Percentiles rank a stretch among this genome's conserved stretches.
phyloP scores from a whole-genome alignment of 176 grass and related monocot genomes.

The Hordeum marinum region DNA sequence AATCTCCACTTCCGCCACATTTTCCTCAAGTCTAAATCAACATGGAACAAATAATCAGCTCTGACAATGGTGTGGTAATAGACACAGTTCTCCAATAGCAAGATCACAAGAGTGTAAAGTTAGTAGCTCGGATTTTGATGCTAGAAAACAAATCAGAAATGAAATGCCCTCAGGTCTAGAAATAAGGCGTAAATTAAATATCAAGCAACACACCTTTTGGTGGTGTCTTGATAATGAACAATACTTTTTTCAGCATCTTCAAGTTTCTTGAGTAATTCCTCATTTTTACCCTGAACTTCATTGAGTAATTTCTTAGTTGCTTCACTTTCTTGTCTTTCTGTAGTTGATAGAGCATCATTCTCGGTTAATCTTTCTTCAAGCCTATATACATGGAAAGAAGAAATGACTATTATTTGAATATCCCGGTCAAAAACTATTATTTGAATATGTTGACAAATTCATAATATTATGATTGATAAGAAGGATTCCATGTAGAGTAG shows the following conservation, averaged over 20 bases:
- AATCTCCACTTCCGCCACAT: slow-evolving; percentile 32
- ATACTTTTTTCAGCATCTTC: slow-evolving; percentile 51
- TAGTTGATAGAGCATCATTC: slow-evolving; percentile 53
- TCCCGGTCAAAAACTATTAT: not conserved
- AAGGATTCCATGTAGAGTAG: slow-evolving; percentile 8
- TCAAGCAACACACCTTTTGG: slow-evolving; percentile 48
- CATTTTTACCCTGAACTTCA: slow-evolving; percentile 51
- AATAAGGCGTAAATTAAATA: slow-evolving; percentile 5
- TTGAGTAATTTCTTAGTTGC: slow-evolving; percentile 49
- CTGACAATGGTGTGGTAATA: not conserved
- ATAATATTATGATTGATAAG: slow-evolving; percentile 6
- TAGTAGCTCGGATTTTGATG: slow-evolving; percentile 4
- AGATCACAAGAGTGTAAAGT: not conserved
- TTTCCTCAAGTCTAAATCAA: slow-evolving; percentile 59
- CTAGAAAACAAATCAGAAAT: slow-evolving; percentile 22
- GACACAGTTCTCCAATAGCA: slow-evolving; percentile 27
- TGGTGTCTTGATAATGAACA: slow-evolving; percentile 51
- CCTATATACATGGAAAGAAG: slow-evolving; percentile 40
- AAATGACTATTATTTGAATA: slow-evolving; percentile 20
- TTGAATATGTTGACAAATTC: not conserved
- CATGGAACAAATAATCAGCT: slow-evolving; percentile 21
- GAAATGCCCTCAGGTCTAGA: not conserved
- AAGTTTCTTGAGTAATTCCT: slow-evolving; percentile 47
- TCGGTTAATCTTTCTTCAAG: slow-evolving; percentile 74
- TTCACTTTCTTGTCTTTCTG: slow-evolving; percentile 59